Base-by-base conservation (phyloP, 208 protist species). In the Paratrypanosoma confusum region DNA sequence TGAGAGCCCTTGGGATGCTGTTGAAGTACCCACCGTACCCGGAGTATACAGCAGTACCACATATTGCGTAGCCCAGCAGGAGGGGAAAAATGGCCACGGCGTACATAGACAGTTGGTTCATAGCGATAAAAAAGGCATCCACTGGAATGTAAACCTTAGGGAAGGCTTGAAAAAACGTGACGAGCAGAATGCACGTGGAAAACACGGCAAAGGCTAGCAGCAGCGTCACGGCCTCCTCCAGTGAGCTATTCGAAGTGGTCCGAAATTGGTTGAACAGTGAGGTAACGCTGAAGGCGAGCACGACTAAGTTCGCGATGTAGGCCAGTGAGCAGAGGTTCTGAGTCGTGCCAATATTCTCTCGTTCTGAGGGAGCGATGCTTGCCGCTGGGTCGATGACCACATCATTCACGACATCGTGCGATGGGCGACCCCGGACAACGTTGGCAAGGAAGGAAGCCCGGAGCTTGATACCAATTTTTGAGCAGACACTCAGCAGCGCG, bases 31-130 rank as follows among this genome's bases (percentile, higher is more conserved):
- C 32, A 36, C 54, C 55, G 31, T 67, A 66, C 0, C 45, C 55
- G 13, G 64, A 66, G 52, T 72, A 76, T 24, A 81, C 47, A 38
- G 62, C 57, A 5, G 54, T 59, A 21, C 59, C 72, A 29, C 63
- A 72, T 35, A 81, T 55, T 20, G 63, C 60, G 24, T 67, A 81
- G 5, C 66, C 67, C 10, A 81, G 21, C 0, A 81, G 50, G 39
- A 73, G 49, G 7, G 64, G 59, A 18, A 68, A 39, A 17, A 81
- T 50, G 11, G 64, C 63, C 11, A 72, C 57, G 21, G 22, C 51
- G 16, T 73, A 63, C 38, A 75, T 51, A 11, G 37, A 46, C 8
- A 81, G 51, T 34, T 81, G 67, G 25, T 28, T 22, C 21, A 48
- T 35, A 18, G 72, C 57, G 0, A 54, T 76, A 25, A 64, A 35